Conservation (phyloP, 192 early-diverging fungal genomes). For the Coemansia sp. region DNA sequence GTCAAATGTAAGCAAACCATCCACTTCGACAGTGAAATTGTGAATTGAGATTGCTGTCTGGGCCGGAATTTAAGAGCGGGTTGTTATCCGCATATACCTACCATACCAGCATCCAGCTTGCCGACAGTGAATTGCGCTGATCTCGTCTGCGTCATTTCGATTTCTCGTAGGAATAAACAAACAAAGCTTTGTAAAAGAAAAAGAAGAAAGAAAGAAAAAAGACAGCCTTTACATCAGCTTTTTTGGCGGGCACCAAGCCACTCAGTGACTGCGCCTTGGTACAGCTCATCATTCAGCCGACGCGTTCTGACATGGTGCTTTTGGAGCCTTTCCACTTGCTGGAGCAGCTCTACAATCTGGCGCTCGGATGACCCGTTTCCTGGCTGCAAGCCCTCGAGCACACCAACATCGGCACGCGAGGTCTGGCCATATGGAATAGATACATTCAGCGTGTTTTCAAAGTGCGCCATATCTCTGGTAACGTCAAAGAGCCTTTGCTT, state of each 20-base stretch:
- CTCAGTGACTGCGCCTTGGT: slow-evolving; percentile 48
- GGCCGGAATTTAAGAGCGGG: too few relatives aligned
- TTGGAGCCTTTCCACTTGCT: slow-evolving; percentile 43
- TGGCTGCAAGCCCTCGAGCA: slow-evolving; percentile 20
- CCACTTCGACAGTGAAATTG: background rate
- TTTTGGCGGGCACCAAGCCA: slow-evolving; percentile 41
- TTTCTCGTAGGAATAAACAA: background rate
- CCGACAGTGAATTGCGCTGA: slow-evolving; percentile 78
- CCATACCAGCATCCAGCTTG: slow-evolving; percentile 94
- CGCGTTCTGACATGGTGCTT: slow-evolving; percentile 44
- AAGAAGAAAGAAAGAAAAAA: slow-evolving; percentile 2
- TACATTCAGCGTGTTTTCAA: slow-evolving; percentile 24
- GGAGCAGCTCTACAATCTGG: slow-evolving; percentile 31
- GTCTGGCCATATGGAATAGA: slow-evolving; percentile 26
- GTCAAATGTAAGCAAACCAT: background rate
- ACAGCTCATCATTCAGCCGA: slow-evolving; percentile 54
- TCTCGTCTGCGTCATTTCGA: slow-evolving; percentile 34
- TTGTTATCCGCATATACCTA: slow-evolving; percentile 21
- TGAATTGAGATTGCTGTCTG: background rate
- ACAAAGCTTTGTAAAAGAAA: background rate
- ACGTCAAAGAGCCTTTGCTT: slow-evolving; percentile 18
- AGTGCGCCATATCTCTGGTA: slow-evolving; percentile 21
- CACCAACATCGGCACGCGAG: slow-evolving; percentile 13
- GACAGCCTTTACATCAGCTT: background rate
- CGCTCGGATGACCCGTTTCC: slow-evolving; percentile 23